A percentile compares a stretch with the other conserved stretches of the same genome.
phyloP scores from a whole-genome alignment of 805 yeast species.

The Ogataea trehalophila region DNA sequence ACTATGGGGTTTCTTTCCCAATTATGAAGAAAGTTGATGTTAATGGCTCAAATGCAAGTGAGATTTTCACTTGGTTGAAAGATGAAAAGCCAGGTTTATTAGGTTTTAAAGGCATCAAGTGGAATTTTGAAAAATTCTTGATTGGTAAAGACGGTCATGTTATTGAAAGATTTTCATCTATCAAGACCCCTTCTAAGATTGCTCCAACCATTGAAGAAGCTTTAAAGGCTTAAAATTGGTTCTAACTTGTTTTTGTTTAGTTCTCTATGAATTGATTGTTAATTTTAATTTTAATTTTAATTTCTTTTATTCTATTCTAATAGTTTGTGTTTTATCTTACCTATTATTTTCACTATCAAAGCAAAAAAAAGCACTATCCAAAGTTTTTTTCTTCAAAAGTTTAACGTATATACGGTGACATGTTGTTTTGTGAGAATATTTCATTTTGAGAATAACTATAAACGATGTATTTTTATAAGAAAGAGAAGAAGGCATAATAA shows the following conservation, averaged over 20 bases:
- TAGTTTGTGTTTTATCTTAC: background rate
- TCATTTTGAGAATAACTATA: too few species aligned
- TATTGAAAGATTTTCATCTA: conserved; percentile 49
- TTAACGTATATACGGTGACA: too few species aligned
- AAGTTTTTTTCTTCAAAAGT: too few species aligned
- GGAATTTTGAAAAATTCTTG: conserved; percentile 61
- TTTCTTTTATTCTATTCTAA: background rate
- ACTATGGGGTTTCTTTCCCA: conserved; percentile 92
- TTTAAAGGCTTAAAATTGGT: conserved; percentile 29
- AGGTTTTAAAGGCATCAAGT: conserved; percentile 63
- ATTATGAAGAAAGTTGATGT: conserved; percentile 82
- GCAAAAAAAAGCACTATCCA: too few species aligned
- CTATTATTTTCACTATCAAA: too few species aligned
- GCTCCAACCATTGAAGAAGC: conserved; percentile 55
- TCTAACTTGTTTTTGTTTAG: background rate
- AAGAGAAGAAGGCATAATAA: too few species aligned
- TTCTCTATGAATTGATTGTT: background rate
- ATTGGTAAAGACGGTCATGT: conserved; percentile 53
- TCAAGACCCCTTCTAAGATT: conserved; percentile 60
- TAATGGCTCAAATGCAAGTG: conserved; percentile 77
- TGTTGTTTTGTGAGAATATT: too few species aligned
- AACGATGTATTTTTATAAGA: too few species aligned
- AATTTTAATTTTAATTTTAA: too few species aligned
- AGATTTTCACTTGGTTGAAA: conserved; percentile 78
- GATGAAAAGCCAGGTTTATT: conserved; percentile 49